phyloP scores from a whole-genome alignment of 1,139 yeast species.

The Magnusiomyces paraingens region DNA sequence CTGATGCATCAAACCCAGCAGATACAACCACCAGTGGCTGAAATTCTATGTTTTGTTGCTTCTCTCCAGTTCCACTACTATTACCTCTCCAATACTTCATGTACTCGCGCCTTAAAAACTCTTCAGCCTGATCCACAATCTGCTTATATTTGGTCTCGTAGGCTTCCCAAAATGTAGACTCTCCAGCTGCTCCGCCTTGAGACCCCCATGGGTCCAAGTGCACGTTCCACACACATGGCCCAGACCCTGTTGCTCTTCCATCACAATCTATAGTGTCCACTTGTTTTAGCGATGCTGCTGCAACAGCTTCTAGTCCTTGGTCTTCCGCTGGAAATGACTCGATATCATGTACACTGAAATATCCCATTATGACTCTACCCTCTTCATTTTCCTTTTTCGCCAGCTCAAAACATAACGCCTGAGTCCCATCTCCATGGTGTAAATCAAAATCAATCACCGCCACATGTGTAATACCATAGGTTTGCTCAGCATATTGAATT shows the following conservation, averaged over 20 bases:
- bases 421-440: slow-evolving; percentile 87
- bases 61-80: slow-evolving; percentile 21
- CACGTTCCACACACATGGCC: slow-evolving; percentile 76
- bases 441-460: slow-evolving; percentile 78
- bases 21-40: slow-evolving; percentile 68
- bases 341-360: slow-evolving; percentile 79
- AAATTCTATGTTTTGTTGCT: slow-evolving; percentile 37
- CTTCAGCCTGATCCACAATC: slow-evolving; percentile 60
- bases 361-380: slow-evolving; percentile 46
- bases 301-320: no score
- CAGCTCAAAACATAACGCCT: slow-evolving; percentile 79
- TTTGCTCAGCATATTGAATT: slow-evolving; percentile 66
- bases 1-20: slow-evolving; percentile 89
- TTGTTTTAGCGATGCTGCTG: no score
- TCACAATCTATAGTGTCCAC: slow-evolving; percentile 19
- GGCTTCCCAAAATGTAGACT: slow-evolving; percentile 56
- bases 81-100: neutral
- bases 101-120: slow-evolving; percentile 43
- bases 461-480: slow-evolving; percentile 67
- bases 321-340: slow-evolving; percentile 79
- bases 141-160: slow-evolving; percentile 59
- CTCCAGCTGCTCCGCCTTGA: slow-evolving; percentile 23
- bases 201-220: slow-evolving; percentile 41
- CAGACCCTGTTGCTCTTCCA: slow-evolving; percentile 78
- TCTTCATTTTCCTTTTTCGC: slow-evolving; percentile 47